Conservation (phyloP, 495 filamentous ascomycete genomes). For the Symbiotaphrina buchneri region DNA sequence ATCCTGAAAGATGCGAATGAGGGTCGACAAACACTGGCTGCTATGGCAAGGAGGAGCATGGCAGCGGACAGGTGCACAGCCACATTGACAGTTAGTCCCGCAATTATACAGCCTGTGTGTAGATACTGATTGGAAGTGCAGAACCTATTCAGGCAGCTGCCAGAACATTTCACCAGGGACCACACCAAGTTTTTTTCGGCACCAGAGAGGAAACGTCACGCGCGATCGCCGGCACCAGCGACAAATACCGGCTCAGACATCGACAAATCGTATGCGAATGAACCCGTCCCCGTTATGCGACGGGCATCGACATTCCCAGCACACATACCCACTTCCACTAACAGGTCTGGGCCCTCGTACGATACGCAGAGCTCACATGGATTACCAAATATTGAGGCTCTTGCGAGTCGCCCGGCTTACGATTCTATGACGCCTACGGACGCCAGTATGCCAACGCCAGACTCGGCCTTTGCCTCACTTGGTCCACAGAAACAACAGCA, state of each 20-base stretch:
- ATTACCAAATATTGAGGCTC: too few relatives aligned
- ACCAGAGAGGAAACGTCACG: slow-evolving; percentile 31
- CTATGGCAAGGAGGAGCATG: slow-evolving; percentile 60
- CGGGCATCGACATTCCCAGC: too few relatives aligned
- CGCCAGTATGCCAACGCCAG: background rate
- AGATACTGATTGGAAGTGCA: background rate
- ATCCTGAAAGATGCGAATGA: slow-evolving; percentile 67
- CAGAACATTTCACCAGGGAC: slow-evolving; percentile 1
- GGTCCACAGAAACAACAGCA: background rate
- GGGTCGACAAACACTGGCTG: slow-evolving; percentile 59
- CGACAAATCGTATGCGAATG: too few relatives aligned
- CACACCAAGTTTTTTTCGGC: slow-evolving; percentile 2
- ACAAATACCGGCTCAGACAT: background rate
- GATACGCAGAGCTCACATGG: too few relatives aligned
- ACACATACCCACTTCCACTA: too few relatives aligned
- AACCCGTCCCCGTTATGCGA: too few relatives aligned
- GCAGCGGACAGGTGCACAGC: slow-evolving; percentile 69
- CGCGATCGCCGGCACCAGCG: slow-evolving; percentile 17
- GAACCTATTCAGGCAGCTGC: slow-evolving; percentile 3
- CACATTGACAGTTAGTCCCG: slow-evolving; percentile 38
- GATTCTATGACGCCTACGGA: too few relatives aligned
- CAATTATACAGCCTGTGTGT: background rate
- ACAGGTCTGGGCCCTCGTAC: too few relatives aligned
- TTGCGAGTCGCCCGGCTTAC: too few relatives aligned
- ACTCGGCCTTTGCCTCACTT: background rate